Conservation (phyloP, 345 rosid genomes). For the Salix exigua region DNA sequence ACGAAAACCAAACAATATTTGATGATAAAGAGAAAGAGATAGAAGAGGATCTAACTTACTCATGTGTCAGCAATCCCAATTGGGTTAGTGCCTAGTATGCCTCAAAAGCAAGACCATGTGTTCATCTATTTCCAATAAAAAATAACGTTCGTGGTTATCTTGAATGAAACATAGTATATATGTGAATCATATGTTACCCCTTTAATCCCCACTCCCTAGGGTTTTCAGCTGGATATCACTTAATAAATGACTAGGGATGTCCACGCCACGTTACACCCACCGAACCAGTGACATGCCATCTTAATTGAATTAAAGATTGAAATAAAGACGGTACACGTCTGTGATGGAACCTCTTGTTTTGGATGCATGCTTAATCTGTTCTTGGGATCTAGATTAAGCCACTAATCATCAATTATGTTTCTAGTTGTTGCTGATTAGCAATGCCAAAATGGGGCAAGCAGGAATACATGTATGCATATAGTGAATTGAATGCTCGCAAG, state of each 20-base stretch:
- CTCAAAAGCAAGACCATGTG: constrained; percentile 22
- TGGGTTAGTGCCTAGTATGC: constrained; percentile 6
- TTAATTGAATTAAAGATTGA: neutral
- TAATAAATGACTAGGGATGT: constrained; percentile 17
- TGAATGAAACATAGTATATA: neutral
- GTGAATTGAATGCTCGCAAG: neutral
- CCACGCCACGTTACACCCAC: constrained; percentile 29
- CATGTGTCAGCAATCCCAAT: constrained; percentile 18
- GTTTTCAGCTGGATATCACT: constrained; percentile 29
- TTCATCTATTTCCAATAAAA: constrained; percentile 15
- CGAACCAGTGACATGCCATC: constrained; percentile 4
- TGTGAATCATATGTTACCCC: constrained; percentile 13
- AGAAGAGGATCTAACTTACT: neutral
- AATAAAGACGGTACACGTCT: constrained; percentile 3
- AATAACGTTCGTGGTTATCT: constrained; percentile 22
- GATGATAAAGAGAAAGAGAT: neutral
- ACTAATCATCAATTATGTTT: neutral
- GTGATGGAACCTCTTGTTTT: constrained; percentile 30
- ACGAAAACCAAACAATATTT: constrained; percentile 15
- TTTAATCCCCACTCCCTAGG: constrained; percentile 17
- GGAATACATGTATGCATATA: neutral
- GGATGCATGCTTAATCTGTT: constrained; percentile 12
- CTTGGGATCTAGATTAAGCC: neutral
- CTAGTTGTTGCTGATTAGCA: neutral
- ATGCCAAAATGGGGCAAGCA: neutral